A percentile compares a stretch with the other conserved stretches of the same genome.
Conservation (phyloP, 1,284 basidiomycete genomes). For the Pseudomicrostroma phylloplanum region DNA sequence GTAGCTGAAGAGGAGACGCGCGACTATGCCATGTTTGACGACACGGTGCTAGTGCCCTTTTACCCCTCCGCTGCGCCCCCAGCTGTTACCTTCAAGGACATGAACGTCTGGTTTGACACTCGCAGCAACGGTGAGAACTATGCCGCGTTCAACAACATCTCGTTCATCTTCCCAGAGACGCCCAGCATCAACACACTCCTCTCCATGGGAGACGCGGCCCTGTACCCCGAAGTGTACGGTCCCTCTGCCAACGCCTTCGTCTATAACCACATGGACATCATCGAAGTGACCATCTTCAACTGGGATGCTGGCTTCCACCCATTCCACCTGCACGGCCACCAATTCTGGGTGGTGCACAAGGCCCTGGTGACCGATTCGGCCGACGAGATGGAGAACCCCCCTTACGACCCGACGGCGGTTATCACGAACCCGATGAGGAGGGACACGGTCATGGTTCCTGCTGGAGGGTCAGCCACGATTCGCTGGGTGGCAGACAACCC, state of each 20-base stretch:
- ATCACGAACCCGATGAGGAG: conserved; percentile 77
- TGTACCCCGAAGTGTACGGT: conserved; percentile 16
- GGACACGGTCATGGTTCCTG: conserved; percentile 61
- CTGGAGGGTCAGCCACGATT: conserved; percentile 61
- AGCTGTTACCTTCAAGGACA: conserved; percentile 49
- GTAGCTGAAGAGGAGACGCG: background rate
- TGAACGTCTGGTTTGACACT: conserved; percentile 55
- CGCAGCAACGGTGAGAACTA: conserved; percentile 49
- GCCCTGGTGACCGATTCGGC: conserved; percentile 67
- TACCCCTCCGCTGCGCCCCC: conserved; percentile 43
- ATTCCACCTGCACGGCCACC: conserved; percentile 27
- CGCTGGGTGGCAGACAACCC: conserved; percentile 73
- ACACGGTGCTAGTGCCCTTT: conserved; percentile 52
- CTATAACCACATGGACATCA: conserved; percentile 65
- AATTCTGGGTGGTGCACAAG: conserved; percentile 61
- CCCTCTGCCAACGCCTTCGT: conserved; percentile 58
- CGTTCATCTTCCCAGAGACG: conserved; percentile 20
- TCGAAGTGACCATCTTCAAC: conserved; percentile 77
- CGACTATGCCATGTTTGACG: conserved; percentile 51
- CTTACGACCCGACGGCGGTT: conserved; percentile 60
- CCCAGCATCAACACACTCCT: conserved; percentile 62
- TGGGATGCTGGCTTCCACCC: conserved; percentile 70
- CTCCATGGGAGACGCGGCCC: conserved; percentile 59
- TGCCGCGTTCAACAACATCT: conserved; percentile 53
- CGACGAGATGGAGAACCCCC: conserved; percentile 74